These are phyloP conservation scores for Fusarium sp. DNA, from an alignment of 2,329 filamentous ascomycete species.

Conservation along the genomic window DNA sequence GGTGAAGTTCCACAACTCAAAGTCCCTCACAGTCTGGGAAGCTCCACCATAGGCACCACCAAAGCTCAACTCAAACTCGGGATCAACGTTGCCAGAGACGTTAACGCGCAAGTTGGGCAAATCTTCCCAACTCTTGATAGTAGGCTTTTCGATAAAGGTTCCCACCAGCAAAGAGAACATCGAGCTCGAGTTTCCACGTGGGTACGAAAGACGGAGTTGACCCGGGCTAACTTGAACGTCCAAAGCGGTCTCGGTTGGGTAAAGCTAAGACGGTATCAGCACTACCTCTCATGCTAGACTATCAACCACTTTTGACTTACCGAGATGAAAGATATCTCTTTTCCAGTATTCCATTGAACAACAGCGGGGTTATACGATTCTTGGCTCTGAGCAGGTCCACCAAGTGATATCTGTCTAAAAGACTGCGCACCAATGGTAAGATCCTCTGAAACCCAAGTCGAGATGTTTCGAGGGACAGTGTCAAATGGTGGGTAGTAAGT, in stretches of 20 bases:
- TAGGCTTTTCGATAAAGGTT: constrained; percentile 57
- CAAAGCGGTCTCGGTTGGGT: constrained; percentile 47
- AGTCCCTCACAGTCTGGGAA: constrained; percentile 49
- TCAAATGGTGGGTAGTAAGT: constrained; percentile 70
- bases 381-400: constrained; percentile 63
- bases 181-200: constrained; percentile 60
- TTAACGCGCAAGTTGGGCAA: constrained; percentile 60
- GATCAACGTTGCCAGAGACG: constrained; percentile 58
- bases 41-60: constrained; percentile 46
- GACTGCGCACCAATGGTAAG: constrained; percentile 71
- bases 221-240: constrained; percentile 18
- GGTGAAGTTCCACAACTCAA: constrained; percentile 61
- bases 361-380: constrained; percentile 69
- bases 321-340: constrained; percentile 48
- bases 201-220: constrained; percentile 64
- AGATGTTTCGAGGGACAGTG: constrained; percentile 66
- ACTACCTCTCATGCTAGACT: constrained; percentile 48
- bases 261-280: constrained; percentile 52
- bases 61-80: constrained; percentile 55
- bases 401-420: constrained; percentile 65
- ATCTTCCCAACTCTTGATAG: constrained; percentile 59
- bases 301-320: constrained; percentile 36
- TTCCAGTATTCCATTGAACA: constrained; percentile 65
- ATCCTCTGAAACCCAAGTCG: constrained; percentile 65
- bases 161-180: constrained; percentile 63